Base-by-base conservation (phyloP, 257 asterid species). In the Mentha longifolia region DNA sequence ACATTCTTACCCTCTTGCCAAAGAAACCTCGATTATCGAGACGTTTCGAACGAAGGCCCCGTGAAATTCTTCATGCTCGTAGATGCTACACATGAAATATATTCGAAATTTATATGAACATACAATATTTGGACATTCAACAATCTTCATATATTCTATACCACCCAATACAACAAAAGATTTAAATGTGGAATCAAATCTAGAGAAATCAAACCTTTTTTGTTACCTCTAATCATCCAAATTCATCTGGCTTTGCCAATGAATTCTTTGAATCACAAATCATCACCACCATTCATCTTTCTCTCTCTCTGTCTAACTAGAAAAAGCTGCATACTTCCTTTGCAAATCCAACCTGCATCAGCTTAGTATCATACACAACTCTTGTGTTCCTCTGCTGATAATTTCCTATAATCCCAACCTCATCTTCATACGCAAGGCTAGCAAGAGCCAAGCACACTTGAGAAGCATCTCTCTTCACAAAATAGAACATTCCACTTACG, bases 361-460 rank as follows among this genome's bases (percentile, higher is more conserved):
- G 67, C 78, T 85, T 85, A 37, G 92, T 87, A 75, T 89, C 96
- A 73, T 90, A 92, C 28, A 90, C 64, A 35, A 90, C 95, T 74
- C 98, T 83, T 0, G 86, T 84, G 63, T 93, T 90, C 70, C 88
- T 86, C 81, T 93, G 98, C 86, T 93, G 98, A 79, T 83, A 93
- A 70, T 93, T 93, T 70, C 97, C 97, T 61, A 93, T 82, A 15
- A 93, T 93, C 37, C 96, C 98, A 37, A 79, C 81, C 80, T 84
- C 92, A 60, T 77, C 84, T 64, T 93, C 98, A 59, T 71, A 86
- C 0, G 84, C 65, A 7, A 93, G 93, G 84, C 98, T 91, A 9
- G 97, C 91, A 22, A 93, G 73, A 51, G 97, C 97, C 80, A 93
- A 84, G 72, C 98, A 93, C 77, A 83, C 98, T 81, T 89, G 98